These are phyloP conservation scores for Tricholoma sp. DNA, from an alignment of 768 basidiomycete genomes.

Conservation along the genomic window DNA sequence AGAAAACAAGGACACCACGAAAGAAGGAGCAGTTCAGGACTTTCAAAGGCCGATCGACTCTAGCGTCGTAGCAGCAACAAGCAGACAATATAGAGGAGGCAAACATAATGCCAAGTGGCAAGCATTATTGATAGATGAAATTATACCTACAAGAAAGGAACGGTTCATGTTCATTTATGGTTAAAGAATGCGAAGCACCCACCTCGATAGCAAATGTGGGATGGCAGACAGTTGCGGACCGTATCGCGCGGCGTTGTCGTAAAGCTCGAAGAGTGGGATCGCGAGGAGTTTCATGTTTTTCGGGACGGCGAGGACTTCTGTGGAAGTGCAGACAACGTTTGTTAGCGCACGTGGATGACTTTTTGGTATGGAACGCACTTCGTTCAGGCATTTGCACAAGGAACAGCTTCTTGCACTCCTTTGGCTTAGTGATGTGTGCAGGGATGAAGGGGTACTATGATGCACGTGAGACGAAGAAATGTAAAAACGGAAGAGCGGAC, in stretches of 20 bases:
- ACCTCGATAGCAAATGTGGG: slow-evolving; percentile 87
- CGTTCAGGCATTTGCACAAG: slow-evolving; percentile 93
- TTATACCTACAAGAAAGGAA: slow-evolving; percentile 59
- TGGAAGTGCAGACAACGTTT: not conserved
- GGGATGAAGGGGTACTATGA: slow-evolving; percentile 87
- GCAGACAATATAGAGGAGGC: not conserved
- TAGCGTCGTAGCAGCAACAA: not conserved
- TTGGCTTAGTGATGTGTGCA: slow-evolving; percentile 95
- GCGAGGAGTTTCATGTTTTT: slow-evolving; percentile 99
- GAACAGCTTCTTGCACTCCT: slow-evolving; percentile 96
- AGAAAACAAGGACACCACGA: not conserved
- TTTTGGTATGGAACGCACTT: slow-evolving; percentile 48
- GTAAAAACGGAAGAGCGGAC: slow-evolving; percentile 40
- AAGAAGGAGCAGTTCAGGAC: not conserved
- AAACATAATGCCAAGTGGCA: not conserved
- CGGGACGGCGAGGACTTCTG: slow-evolving; percentile 94
- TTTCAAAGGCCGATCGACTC: not conserved
- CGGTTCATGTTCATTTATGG: not conserved
- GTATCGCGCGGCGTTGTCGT: slow-evolving; percentile 94
- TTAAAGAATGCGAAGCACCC: slow-evolving; percentile 14
- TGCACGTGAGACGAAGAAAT: not conserved
- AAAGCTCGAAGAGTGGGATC: slow-evolving; percentile 93
- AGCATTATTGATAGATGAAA: slow-evolving; percentile 65
- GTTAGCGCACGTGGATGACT: not conserved
- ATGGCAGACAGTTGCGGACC: slow-evolving; percentile 94